Evolutionary conservation across 441 rosid genomes (phyloP).

Genomic region (Adansonia madagascariensis): DNA sequence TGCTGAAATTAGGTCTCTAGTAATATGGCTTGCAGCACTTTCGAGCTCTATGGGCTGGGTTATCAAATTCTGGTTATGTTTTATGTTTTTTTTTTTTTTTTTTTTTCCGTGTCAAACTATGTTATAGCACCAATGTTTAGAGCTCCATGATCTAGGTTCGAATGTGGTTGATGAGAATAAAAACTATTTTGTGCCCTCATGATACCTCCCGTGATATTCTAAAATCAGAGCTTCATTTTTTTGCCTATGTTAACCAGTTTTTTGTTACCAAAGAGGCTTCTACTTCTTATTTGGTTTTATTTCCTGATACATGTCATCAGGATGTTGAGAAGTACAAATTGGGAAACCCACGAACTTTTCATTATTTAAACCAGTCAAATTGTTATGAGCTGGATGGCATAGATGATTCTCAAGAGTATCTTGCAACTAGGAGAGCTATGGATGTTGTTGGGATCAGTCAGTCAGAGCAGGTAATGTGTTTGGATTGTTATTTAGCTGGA

Average conservation of each 20-base stretch:
- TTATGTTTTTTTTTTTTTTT: background rate
- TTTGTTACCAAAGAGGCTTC: background rate
- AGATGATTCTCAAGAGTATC: constrained; percentile 80
- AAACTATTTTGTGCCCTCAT: constrained; percentile 4
- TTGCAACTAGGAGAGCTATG: constrained; percentile 85
- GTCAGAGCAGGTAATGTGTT: constrained; percentile 73
- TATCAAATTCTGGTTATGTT: background rate
- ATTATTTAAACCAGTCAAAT: constrained; percentile 89
- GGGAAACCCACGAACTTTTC: constrained; percentile 80
- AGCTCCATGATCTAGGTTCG: background rate
- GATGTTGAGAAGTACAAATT: constrained; percentile 76
- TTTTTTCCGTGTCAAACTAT: background rate
- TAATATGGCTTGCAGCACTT: background rate
- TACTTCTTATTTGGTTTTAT: background rate
- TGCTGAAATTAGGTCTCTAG: background rate
- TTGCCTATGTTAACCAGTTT: background rate
- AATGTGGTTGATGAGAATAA: background rate
- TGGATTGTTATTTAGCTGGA: background rate
- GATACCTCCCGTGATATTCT: background rate
- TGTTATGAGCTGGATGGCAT: constrained; percentile 71
- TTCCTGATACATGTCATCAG: constrained; percentile 41
- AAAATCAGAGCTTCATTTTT: background rate
- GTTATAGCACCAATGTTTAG: background rate
- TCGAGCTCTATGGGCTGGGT: constrained; percentile 2
- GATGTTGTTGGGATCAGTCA: constrained; percentile 83